These are phyloP conservation scores for Mycosphaerella sp. DNA, from an alignment of 2,329 filamentous ascomycete genomes.

Conservation along the genomic window DNA sequence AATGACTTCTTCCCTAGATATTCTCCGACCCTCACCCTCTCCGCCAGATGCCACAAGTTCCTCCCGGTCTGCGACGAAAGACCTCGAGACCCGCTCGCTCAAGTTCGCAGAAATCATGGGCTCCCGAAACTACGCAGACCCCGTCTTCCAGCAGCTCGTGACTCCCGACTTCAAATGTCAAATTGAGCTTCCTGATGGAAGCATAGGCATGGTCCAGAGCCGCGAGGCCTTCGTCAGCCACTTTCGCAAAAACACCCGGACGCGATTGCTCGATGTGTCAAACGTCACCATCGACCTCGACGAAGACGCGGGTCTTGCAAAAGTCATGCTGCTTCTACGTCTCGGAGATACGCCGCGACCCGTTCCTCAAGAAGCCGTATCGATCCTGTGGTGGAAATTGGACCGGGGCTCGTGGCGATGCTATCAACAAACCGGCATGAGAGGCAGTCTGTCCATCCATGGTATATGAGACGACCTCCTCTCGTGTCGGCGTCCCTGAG, in stretches of 20 bases:
- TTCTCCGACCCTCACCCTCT: constrained; percentile 14
- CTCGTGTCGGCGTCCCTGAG: neutral
- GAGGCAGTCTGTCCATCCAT: constrained; percentile 9
- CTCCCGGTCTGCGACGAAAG: neutral
- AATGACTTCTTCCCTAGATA: constrained; percentile 17
- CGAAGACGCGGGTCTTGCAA: constrained; percentile 11
- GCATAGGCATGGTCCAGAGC: neutral
- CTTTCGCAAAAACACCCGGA: neutral
- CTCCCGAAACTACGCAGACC: constrained; percentile 1
- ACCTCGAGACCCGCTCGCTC: constrained; percentile 4
- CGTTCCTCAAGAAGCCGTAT: constrained; percentile 8
- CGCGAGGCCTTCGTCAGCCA: constrained; percentile 6
- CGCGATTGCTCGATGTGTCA: constrained; percentile 3
- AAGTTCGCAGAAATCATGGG: constrained; percentile 7
- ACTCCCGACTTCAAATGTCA: constrained; percentile 10
- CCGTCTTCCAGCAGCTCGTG: constrained; percentile 1
- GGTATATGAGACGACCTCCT: neutral
- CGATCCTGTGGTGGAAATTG: constrained; percentile 12
- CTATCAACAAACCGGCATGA: constrained; percentile 14
- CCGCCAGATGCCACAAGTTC: neutral
- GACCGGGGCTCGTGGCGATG: constrained; percentile 14
- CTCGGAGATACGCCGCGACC: neutral
- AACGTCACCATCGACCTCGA: constrained; percentile 12
- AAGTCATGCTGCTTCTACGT: constrained; percentile 12
- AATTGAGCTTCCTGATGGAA: constrained; percentile 2